Evolutionary conservation across 305 asterid genomes (phyloP).

Genomic region (Coffea humblotiana): DNA sequence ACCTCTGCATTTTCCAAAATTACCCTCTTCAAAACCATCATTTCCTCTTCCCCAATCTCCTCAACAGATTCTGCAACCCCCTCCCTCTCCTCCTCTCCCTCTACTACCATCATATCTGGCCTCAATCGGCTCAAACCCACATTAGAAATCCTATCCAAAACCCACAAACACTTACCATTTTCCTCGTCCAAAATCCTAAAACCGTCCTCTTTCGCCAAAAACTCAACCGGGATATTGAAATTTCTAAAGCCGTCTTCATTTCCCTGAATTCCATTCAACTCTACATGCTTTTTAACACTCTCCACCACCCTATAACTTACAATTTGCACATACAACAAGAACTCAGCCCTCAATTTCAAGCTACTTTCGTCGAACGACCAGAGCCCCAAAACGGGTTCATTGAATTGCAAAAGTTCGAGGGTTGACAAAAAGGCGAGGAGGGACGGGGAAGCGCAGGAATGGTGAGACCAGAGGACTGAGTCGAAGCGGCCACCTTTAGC

Average conservation of each 20-base stretch:
- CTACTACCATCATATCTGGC: conserved; percentile 56
- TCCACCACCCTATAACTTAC: conserved; percentile 46
- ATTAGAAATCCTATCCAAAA: conserved; percentile 51
- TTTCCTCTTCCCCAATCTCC: conserved; percentile 53
- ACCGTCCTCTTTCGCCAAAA: conserved; percentile 27
- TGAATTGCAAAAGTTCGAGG: conserved; percentile 73
- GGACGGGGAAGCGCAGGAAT: conserved; percentile 77
- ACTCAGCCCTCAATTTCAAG: conserved; percentile 78
- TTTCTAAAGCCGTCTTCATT: conserved; percentile 16
- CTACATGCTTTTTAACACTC: conserved; percentile 30
- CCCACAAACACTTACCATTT: conserved; percentile 38
- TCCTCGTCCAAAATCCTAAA: conserved; percentile 20
- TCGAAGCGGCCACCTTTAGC: conserved; percentile 69
- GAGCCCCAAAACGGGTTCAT: conserved; percentile 58
- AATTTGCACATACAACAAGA: conserved; percentile 59
- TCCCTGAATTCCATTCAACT: conserved; percentile 30
- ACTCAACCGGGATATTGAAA: conserved; percentile 23
- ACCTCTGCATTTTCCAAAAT: conserved; percentile 59
- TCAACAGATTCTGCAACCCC: conserved; percentile 21
- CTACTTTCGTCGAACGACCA: conserved; percentile 71
- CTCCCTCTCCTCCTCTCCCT: conserved; percentile 26
- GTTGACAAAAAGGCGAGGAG: conserved; percentile 69
- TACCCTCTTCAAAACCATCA: conserved; percentile 53
- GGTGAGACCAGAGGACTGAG: conserved; percentile 67
- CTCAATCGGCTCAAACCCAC: conserved; percentile 66